Conservation (phyloP, 306 rosid genomes). For the Cicer pinnatifidum region DNA sequence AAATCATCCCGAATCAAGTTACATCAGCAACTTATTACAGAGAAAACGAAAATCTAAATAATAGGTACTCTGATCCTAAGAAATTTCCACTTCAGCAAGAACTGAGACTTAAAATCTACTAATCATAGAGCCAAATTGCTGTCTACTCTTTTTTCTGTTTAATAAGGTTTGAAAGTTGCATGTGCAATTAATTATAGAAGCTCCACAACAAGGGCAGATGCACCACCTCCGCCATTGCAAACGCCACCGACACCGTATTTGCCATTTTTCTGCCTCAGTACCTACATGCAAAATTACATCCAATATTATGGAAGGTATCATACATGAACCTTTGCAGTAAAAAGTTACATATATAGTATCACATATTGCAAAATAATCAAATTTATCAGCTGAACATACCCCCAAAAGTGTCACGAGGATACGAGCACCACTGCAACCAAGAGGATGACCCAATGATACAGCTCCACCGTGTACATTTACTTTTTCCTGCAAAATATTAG, state of each 20-base stretch:
- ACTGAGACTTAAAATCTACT: conserved; percentile 34
- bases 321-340: not conserved
- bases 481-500: conserved; percentile 61
- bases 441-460: conserved; percentile 95
- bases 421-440: conserved; percentile 99
- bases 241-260: conserved; percentile 94
- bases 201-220: conserved; percentile 97
- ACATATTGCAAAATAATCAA: conserved; percentile 12
- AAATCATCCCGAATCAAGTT: conserved; percentile 42
- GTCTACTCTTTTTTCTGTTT: conserved; percentile 27
- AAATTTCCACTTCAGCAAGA: conserved; percentile 39
- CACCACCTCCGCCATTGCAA: conserved; percentile 99
- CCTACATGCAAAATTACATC: conserved; percentile 50
- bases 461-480: conserved; percentile 97
- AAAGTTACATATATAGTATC: not conserved
- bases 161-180: conserved; percentile 34
- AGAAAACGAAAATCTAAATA: conserved; percentile 34
- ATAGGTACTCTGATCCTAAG: conserved; percentile 38
- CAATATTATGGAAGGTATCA: not conserved
- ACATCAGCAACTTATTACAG: conserved; percentile 46
- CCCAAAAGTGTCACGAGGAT: conserved; percentile 93
- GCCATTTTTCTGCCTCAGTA: conserved; percentile 82
- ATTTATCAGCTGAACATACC: conserved; percentile 53
- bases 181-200: conserved; percentile 49
- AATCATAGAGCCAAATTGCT: conserved; percentile 15